These are phyloP conservation scores for Silybum marianum DNA, from an alignment of 129 eudicot genomes.

Conservation along the genomic window DNA sequence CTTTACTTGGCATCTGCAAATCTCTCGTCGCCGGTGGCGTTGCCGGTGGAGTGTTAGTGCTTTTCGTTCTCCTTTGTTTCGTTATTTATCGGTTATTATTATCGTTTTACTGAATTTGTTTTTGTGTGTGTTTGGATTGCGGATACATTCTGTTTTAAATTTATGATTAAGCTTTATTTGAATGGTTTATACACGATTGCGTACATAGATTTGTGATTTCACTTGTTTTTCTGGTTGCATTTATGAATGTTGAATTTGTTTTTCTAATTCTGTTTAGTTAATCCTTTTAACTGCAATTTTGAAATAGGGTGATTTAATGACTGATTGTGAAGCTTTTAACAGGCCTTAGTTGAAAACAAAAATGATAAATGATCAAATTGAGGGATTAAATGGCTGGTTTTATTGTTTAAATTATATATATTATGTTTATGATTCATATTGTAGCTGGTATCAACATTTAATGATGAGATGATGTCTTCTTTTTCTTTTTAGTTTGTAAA, in stretches of 20 bases:
- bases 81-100: neutral
- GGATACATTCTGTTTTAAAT: neutral
- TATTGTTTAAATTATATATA: conserved; percentile 1
- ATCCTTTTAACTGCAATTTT: neutral
- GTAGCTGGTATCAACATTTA: neutral
- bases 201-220: neutral
- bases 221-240: conserved; percentile 9
- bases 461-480: neutral
- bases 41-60: conserved; percentile 93
- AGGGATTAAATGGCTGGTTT: conserved; percentile 15
- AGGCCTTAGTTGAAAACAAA: conserved; percentile 7
- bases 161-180: neutral
- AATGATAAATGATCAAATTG: neutral
- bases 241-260: neutral
- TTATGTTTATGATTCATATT: neutral
- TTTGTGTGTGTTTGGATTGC: neutral
- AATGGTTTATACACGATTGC: neutral
- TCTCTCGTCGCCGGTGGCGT: conserved; percentile 96
- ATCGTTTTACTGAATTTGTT: neutral
- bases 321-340: neutral
- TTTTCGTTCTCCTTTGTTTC: neutral
- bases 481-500: neutral
- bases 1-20: conserved; percentile 69
- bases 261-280: neutral
- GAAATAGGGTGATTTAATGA: neutral